A percentile compares a stretch with the other conserved stretches of the same genome.
Evolutionary conservation across 352 stramenopile genomes (phyloP).

Genomic region (Phytopythium mirpurense): DNA sequence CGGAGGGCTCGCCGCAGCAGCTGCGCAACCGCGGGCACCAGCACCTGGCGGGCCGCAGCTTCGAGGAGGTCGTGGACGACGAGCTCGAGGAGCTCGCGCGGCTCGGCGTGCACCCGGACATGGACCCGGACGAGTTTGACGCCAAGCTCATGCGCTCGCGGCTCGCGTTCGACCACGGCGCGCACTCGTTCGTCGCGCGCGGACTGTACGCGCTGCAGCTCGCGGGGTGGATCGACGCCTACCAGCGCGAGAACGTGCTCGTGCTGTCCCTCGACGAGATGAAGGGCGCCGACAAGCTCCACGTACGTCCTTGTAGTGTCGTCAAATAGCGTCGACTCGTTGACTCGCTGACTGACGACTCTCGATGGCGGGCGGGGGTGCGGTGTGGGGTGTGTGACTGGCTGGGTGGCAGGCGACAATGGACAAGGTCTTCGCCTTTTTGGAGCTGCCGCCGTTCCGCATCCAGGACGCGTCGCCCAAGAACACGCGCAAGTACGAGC

Average conservation of each 20-base stretch:
- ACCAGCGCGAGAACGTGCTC: conserved; percentile 86
- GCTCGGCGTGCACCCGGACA: conserved; percentile 64
- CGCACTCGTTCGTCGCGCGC: conserved; percentile 75
- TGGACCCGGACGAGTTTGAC: conserved; percentile 72
- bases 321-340: no score
- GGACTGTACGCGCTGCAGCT: conserved; percentile 96
- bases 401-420: conserved; percentile 49
- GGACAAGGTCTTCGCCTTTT: conserved; percentile 78
- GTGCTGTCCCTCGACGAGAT: conserved; percentile 94
- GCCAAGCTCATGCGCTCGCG: conserved; percentile 42
- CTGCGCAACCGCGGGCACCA: conserved; percentile 74
- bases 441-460: conserved; percentile 75
- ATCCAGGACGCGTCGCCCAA: conserved; percentile 82
- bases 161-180: conserved; percentile 53
- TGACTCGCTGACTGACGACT: background rate
- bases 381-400: no score
- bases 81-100: conserved; percentile 60
- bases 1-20: conserved; percentile 66
- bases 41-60: conserved; percentile 50
- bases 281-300: conserved; percentile 56
- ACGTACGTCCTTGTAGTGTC: conserved; percentile 30
- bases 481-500: conserved; percentile 86
- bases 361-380: no score
- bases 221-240: conserved; percentile 89
- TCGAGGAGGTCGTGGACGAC: conserved; percentile 71